These are phyloP conservation scores for Fusarium hostae DNA, from an alignment of 2,329 filamentous ascomycete species.

Conservation along the genomic window DNA sequence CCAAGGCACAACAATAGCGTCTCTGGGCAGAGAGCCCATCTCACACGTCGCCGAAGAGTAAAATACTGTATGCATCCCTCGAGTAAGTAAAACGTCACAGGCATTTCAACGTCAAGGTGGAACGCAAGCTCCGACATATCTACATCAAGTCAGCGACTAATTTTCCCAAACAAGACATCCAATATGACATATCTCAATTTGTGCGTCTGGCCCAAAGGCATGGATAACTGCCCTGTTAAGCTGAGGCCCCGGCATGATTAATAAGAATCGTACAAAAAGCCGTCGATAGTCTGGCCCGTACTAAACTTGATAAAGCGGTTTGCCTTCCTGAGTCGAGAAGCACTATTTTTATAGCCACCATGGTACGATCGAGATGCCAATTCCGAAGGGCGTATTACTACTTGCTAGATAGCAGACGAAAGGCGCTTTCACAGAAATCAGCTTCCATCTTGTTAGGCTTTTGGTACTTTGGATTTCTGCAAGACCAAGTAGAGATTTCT, in stretches of 20 bases:
- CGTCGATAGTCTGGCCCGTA: background rate
- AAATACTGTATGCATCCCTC: background rate
- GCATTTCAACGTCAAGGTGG: background rate
- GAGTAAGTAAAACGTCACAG: background rate
- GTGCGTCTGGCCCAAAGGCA: slow-evolving; percentile 1
- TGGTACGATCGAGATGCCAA: slow-evolving; percentile 9
- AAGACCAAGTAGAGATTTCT: background rate
- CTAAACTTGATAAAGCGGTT: background rate
- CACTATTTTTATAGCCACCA: background rate
- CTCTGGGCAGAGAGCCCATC: background rate
- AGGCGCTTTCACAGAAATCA: background rate
- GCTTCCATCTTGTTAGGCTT: background rate
- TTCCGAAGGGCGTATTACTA: background rate
- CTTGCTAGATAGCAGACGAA: background rate
- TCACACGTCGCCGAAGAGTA: background rate
- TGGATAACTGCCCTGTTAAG: background rate
- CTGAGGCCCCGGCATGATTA: background rate
- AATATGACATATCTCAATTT: slow-evolving; percentile 2
- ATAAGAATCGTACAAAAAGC: background rate
- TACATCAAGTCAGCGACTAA: background rate
- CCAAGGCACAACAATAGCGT: background rate
- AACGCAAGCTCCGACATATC: slow-evolving; percentile 13
- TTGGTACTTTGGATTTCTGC: background rate
- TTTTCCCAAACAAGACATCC: background rate
- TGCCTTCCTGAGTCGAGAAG: background rate